These are phyloP conservation scores for Lantana camara DNA, from an alignment of 257 asterid species.

Conservation along the genomic window DNA sequence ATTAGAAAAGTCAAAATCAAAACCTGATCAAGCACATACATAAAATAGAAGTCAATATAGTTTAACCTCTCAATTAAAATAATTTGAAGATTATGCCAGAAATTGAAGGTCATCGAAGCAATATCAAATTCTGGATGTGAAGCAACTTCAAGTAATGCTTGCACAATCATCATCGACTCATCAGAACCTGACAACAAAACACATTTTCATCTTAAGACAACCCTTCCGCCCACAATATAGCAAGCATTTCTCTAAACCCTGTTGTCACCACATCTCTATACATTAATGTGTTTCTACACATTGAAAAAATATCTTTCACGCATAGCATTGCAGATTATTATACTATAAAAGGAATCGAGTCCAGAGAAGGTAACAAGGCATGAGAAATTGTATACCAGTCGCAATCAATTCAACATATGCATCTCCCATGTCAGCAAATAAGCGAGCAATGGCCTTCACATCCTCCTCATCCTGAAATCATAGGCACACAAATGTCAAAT, in stretches of 20 bases:
- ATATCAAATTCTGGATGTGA: slow-evolving; percentile 97
- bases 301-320: neutral
- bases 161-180: slow-evolving; percentile 92
- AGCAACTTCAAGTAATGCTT: slow-evolving; percentile 93
- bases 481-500: slow-evolving; percentile 28
- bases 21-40: slow-evolving; percentile 27
- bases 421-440: slow-evolving; percentile 98
- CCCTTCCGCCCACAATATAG: slow-evolving; percentile 10
- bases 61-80: slow-evolving; percentile 73
- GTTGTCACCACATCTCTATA: neutral
- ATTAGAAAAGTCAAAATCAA: slow-evolving; percentile 34
- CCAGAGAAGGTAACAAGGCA: slow-evolving; percentile 25
- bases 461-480: slow-evolving; percentile 93
- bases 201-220: slow-evolving; percentile 26
- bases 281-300: slow-evolving; percentile 6
- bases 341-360: slow-evolving; percentile 16
- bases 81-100: slow-evolving; percentile 97
- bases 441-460: slow-evolving; percentile 97
- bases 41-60: slow-evolving; percentile 22
- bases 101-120: slow-evolving; percentile 98
- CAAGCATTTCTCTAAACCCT: slow-evolving; percentile 16
- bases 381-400: slow-evolving; percentile 59
- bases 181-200: slow-evolving; percentile 79
- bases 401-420: slow-evolving; percentile 97
- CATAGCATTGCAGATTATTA: neutral